Evolutionary conservation across 1,284 basidiomycete species (phyloP), one percentile per base, ranked within the genome.

Genomic region (Cerioporus squamosus): DNA sequence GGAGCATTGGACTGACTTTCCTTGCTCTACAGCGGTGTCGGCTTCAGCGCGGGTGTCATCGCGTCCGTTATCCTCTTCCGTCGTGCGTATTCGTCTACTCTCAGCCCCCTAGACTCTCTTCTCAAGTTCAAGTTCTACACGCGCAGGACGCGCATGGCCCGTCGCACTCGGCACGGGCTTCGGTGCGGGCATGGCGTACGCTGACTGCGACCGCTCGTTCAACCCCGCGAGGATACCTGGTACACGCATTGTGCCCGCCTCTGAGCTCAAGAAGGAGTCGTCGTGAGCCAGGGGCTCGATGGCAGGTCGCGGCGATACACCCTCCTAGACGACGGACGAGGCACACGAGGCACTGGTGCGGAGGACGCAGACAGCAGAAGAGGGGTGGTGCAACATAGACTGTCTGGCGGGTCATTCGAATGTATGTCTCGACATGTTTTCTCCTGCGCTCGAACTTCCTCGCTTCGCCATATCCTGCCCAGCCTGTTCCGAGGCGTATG

Each of bases 121-220:
- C 40, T 51, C 24, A 57, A 42, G 46, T 44, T 43, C 38, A 53
- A 29, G 18, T 18, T 31, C 26, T 40, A 7, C 24, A 10, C 29
- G 24, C 58, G 31, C 74, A 98, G 96, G 97, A 81, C 93, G 96
- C 66, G 93, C 92, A 71, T 98, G 95, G 94, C 97, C 97, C 23
- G 91, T 98, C 62, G 91, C 94, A 60, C 86, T 98, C 58, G 86
- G 93, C 7, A 95, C 95, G 20, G 96, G 97, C 62, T 97, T 93
- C 72, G 95, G 93, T 46, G 81, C 88, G 47, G 94, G 94, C 61
- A 87, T 89, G 57, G 93, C 94, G 46, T 97, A 96, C 76, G 94
- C 94, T 29, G 93, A 98, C 84, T 98, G 95, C 79, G 95, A 98
- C 81, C 90, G 94, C 65, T 92, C 93, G 22, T 97, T 98, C 85